Evolutionary conservation across 1,284 basidiomycete species (phyloP), one percentile per base, ranked within the genome.

Genomic region (Paramarasmius palmivorus): DNA sequence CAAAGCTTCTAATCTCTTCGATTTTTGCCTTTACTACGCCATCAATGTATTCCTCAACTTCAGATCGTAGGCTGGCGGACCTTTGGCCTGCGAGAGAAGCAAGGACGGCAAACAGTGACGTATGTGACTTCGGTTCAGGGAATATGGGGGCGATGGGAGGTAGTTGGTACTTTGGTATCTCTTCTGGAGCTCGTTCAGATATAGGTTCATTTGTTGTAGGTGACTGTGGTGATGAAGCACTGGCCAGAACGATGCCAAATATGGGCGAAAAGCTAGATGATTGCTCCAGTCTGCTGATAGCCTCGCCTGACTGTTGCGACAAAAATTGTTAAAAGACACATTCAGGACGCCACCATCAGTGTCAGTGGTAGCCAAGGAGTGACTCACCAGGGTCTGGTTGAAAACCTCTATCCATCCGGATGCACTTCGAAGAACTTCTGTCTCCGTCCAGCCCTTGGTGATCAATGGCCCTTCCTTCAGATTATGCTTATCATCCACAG

Each of bases 381-480:
- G 54, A 79, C 88, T 78, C 68, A 92, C 90, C 68, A 89, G 63
- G 63, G 83, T 85, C 48, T 76, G 75, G 49, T 76, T 77, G 62
- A 83, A 77, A 6, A 91, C 78, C 59, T 92, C 84, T 52, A 92
- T 77, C 86, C 86, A 90, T 2, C 90, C 89, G 50, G 69, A 81
- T 25, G 76, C 68, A 58, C 83, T 86, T 68, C 81, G 81, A 66
- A 92, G 73, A 40, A 83, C 71, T 63, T 90, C 86, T 50, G 80
- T 77, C 68, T 92, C 89, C 15, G 81, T 81, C 85, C 86, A 90
- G 44, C 88, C 87, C 51, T 86, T 82, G 2, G 81, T 81, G 39
- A 90, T 69, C 6, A 90, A 69, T 2, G 84, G 81, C 5, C 87
- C 84, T 55, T 88, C 86, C 50, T 78, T 79, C n/a, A 75, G 74